Conservation (phyloP, 805 yeast species). For the Saccharomycopsis sp. region DNA sequence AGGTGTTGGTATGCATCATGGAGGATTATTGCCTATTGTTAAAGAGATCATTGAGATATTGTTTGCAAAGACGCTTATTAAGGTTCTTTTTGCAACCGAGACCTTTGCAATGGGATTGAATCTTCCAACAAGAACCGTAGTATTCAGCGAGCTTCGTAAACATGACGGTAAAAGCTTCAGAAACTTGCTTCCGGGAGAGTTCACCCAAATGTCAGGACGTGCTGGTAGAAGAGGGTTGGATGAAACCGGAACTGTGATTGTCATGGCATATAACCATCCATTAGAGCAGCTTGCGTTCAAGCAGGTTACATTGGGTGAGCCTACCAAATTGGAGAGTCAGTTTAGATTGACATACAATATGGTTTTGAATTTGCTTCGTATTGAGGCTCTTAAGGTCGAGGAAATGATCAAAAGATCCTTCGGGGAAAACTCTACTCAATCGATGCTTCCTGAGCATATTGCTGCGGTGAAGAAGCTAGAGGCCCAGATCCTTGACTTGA, state of each 20-base stretch:
- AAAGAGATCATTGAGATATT: conserved; percentile 90
- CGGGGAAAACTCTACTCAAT: conserved; percentile 83
- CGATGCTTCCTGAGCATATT: conserved; percentile 80
- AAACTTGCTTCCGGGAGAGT: conserved; percentile 87
- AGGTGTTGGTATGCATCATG: conserved; percentile 95
- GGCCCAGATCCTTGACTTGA: conserved; percentile 36
- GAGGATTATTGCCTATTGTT: conserved; percentile 87
- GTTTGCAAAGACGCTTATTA: conserved; percentile 79
- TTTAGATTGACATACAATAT: conserved; percentile 92
- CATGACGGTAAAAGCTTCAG: conserved; percentile 87
- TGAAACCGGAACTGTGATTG: conserved; percentile 86
- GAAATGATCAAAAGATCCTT: conserved; percentile 97
- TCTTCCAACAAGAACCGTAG: conserved; percentile 93
- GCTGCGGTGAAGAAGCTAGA: conserved; percentile 50
- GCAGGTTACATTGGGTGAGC: conserved; percentile 79
- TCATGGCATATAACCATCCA: conserved; percentile 76
- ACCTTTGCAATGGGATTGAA: conserved; percentile 99
- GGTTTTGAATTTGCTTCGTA: conserved; percentile 85
- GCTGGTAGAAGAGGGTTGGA: conserved; percentile 98
- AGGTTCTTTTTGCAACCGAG: conserved; percentile 93
- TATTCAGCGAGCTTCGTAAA: conserved; percentile 76
- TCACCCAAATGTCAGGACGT: conserved; percentile 98
- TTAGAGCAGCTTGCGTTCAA: conserved; percentile 53
- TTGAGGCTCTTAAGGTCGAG: conserved; percentile 93
- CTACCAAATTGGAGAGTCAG: conserved; percentile 86